Base-by-base conservation (phyloP, 2,329 filamentous ascomycete species). In the Paradendryphiella salina region DNA sequence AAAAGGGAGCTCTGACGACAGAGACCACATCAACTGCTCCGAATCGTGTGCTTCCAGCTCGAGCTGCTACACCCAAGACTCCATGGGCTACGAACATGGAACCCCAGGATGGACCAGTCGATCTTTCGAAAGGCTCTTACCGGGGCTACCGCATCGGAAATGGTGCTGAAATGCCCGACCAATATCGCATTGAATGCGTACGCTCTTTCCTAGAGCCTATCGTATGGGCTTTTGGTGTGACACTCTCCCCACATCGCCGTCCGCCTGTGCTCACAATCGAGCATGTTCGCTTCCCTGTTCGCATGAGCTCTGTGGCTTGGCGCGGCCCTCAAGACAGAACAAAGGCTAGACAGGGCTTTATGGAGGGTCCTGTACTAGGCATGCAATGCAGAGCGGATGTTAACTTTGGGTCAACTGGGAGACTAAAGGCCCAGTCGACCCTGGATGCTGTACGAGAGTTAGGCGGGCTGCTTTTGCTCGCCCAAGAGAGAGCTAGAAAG, bases 401-500 rank as follows among this genome's bases (percentile, higher is more conserved):
- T 1, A 73, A 74, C 4, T 85, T 85, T 64, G 77, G 77, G 11
- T 51, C 61, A 23, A 65, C 49, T n/a, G 64, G 64, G 18, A 57
- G 61, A 20, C 35, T 69, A 41, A 53, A 68, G 29, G 60, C 67
- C 15, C 68, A 71, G 31, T 68, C 67, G 3, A 59, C 67, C 10
- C 75, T 84, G 42, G 83, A 86, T 61, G 57, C 80, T 7, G 75
- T 84, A 53, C 77, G 82, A 46, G 84, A 86, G 60, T 69, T 84
- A 3, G 82, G 81, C 4, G 79, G 77, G 1, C 72, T 85, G 67
- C 70, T 86, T 11, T 73, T 83, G 15, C 65, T 84, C 2, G 84
- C 83, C 1, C 82, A 86, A 65, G 82, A 86, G 65, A 77, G 84
- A 31, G 76, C 76, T n/a, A 75, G 83, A 43, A 77, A 85, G 60